Base-by-base conservation (phyloP, 805 yeast species). In the Barnettozyma californica region DNA sequence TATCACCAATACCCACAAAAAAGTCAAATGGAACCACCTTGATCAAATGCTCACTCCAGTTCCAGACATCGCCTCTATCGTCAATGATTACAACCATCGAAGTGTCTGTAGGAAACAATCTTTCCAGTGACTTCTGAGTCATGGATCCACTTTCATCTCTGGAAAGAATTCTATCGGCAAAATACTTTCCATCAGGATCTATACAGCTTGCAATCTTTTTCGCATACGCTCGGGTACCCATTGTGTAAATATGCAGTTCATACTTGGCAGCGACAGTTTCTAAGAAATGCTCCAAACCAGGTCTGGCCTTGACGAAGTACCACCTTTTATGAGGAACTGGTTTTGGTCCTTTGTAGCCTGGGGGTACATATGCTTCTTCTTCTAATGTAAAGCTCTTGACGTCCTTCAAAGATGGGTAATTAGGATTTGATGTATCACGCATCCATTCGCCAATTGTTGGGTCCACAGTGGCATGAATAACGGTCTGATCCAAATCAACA, bases 1-100 rank as follows among this genome's bases (percentile, higher is more conserved):
- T 94, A 69, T 94, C 99, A 26, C 99, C 99, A 48, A 92, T 89
- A 10, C 98, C 98, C 34, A 91, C 95, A 60, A 94, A 94, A 59
- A 94, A 94, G 63, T 88, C 96, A 64, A 89, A 94, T 0, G 99
- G 99, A 2, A 90, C 85, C 5, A 92, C 98, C 66, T 92, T 88
- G 50, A 94, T 81, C 57, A 94, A 70, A 62, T 94, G 91, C 11
- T 85, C 82, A 56, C 89, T 87, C 99, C 99, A 94, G 61, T 87
- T 87, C 99, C 99, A 94, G 19, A 94, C 99, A 65, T 94, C 99
- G 3, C 97, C 99, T 63, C 99, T 78, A 65, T 94, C 99, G 66
- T 94, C 99, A 51, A 94, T 94, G 41, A 94, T 84, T 2, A 87
- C 94, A 29, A 94, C 99, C 96, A 94, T 86, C 16, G 95, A 84